These are phyloP conservation scores for Ophiobolus disseminans DNA, from an alignment of 2,329 filamentous ascomycete species.

Conservation along the genomic window DNA sequence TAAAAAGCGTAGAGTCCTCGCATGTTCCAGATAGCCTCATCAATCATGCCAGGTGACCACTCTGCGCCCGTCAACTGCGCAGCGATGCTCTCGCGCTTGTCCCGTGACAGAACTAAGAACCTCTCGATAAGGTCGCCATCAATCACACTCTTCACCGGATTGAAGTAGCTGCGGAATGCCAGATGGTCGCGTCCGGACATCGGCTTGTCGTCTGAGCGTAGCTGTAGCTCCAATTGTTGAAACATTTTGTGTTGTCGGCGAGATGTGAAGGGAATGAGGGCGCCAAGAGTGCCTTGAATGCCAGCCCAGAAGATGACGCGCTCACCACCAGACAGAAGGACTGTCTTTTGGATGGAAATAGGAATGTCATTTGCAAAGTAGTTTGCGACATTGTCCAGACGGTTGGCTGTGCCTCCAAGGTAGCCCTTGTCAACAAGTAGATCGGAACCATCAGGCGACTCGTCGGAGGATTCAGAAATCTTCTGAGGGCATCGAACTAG, in stretches of 20 bases:
- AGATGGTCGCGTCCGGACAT: conserved; percentile 92
- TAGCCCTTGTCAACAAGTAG: conserved; percentile 90
- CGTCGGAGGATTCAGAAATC: conserved; percentile 86
- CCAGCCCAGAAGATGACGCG: conserved; percentile 94
- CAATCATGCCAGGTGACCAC: conserved; percentile 78
- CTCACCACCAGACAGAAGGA: conserved; percentile 87
- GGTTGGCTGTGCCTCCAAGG: conserved; percentile 85
- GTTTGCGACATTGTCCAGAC: conserved; percentile 84
- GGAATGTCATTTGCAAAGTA: conserved; percentile 92
- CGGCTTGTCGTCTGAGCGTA: conserved; percentile 79
- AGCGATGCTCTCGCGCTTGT: conserved; percentile 95
- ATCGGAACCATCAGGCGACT: conserved; percentile 88
- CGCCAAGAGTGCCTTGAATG: conserved; percentile 90
- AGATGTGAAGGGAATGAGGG: conserved; percentile 88
- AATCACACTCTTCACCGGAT: conserved; percentile 93
- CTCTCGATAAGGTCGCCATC: conserved; percentile 96
- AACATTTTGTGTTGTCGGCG: conserved; percentile 98
- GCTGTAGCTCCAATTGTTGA: conserved; percentile 87
- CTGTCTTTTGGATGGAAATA: conserved; percentile 86
- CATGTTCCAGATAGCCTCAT: conserved; percentile 77
- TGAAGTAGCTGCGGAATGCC: conserved; percentile 95
- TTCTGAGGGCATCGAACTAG: conserved; percentile 87
- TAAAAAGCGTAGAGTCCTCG: conserved; percentile 44
- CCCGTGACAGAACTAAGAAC: conserved; percentile 80
- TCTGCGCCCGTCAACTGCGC: conserved; percentile 84